These are phyloP conservation scores for Geranium incanum DNA, from an alignment of 441 rosid species.

Conservation along the genomic window DNA sequence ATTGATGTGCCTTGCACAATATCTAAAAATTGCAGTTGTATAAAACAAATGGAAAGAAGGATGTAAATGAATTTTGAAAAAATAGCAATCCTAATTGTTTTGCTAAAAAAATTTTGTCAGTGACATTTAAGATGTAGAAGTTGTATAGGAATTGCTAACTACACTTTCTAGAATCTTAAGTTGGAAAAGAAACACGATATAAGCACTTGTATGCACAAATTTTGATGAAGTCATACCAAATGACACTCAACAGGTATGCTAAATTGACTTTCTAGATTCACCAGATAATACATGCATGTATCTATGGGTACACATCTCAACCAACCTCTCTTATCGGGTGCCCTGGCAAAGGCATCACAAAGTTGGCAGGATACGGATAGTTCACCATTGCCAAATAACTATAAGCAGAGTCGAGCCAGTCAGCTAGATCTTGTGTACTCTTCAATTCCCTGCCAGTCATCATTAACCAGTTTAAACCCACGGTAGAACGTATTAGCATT, in stretches of 20 bases:
- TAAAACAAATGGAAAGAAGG: not conserved
- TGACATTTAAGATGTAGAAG: not conserved
- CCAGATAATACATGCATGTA: not conserved
- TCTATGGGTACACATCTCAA: not conserved
- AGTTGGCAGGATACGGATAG: constrained; percentile 66
- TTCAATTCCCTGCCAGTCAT: constrained; percentile 47
- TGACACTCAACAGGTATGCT: not conserved
- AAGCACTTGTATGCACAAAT: not conserved
- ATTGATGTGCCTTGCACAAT: not conserved
- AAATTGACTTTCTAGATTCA: constrained; percentile 5
- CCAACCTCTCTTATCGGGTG: constrained; percentile 79
- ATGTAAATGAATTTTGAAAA: not conserved
- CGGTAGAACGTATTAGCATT: not conserved
- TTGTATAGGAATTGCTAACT: not conserved
- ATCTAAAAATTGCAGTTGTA: not conserved
- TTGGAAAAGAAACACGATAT: not conserved
- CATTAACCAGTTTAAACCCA: constrained; percentile 15
- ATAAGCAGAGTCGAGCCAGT: constrained; percentile 82
- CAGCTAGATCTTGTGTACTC: constrained; percentile 43
- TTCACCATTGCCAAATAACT: constrained; percentile 87
- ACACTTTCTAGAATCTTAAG: not conserved
- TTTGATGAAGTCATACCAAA: not conserved
- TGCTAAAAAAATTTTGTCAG: not conserved
- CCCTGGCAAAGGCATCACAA: constrained; percentile 88
- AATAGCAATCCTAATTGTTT: not conserved